Percentiles rank a stretch among this genome's conserved stretches.
Evolutionary conservation across 768 basidiomycete species (phyloP).

Genomic region (Termitomyces heimii): DNA sequence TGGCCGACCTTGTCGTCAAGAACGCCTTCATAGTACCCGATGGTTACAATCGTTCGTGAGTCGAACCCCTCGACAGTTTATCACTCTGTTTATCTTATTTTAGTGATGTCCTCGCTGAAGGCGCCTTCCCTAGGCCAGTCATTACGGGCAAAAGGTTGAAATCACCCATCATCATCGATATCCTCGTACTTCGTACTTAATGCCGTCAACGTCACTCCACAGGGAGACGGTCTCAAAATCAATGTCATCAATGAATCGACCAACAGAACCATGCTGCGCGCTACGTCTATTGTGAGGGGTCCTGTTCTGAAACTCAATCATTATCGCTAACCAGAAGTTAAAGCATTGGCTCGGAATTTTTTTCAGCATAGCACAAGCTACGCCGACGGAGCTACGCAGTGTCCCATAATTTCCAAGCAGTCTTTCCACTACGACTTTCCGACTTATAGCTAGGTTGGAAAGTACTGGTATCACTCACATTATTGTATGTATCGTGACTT

Average conservation of each 20-base stretch:
- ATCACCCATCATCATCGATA: background rate
- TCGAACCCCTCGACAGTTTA: background rate
- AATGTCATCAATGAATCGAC: conserved; percentile 1
- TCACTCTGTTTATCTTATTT: background rate
- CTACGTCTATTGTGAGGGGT: background rate
- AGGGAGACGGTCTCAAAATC: conserved; percentile 4
- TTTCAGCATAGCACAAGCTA: conserved; percentile 1
- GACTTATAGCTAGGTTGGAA: background rate
- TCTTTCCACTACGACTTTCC: conserved; percentile 1
- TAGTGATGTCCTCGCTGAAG: background rate
- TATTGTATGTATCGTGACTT: background rate
- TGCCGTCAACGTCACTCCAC: background rate
- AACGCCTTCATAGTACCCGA: conserved; percentile 1
- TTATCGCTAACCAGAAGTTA: background rate
- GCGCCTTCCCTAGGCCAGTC: background rate
- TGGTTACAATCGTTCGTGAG: conserved; percentile 2
- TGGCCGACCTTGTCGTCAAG: conserved; percentile 2
- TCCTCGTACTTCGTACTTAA: background rate
- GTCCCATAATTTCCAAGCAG: conserved; percentile 1
- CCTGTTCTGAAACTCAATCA: background rate
- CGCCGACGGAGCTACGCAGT: conserved; percentile 2
- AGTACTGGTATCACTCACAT: conserved; percentile 5
- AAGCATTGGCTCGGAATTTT: conserved; percentile 6
- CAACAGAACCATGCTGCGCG: conserved; percentile 1
- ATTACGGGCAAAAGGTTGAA: conserved; percentile 1